Percentiles rank a stretch among this genome's conserved stretches.
Evolutionary conservation across 345 rosid species (phyloP).

Genomic region (Camelina laxa): DNA sequence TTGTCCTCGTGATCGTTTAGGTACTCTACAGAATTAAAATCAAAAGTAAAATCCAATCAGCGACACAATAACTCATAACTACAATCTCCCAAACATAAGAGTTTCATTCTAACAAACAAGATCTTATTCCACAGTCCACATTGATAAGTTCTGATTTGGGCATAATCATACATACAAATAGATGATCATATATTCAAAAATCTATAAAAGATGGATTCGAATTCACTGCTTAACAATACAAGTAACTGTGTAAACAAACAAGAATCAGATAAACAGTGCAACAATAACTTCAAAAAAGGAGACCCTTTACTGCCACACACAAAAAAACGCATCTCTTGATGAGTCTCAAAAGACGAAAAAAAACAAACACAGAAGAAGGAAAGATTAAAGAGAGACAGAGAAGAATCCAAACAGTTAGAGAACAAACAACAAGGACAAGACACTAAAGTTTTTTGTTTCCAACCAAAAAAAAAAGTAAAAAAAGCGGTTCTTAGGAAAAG

Average conservation of each 20-base stretch:
- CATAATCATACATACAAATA: background rate
- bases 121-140: background rate
- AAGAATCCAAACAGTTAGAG: conserved; percentile 35
- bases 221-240: conserved; percentile 6
- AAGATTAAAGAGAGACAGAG: conserved; percentile 13
- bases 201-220: background rate
- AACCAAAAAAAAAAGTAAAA: background rate
- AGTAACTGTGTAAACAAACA: conserved; percentile 18
- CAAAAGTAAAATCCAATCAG: conserved; percentile 9
- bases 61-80: background rate
- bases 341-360: conserved; percentile 35
- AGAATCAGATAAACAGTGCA: conserved; percentile 18
- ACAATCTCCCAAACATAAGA: background rate
- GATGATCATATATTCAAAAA: background rate
- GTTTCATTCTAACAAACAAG: conserved; percentile 8
- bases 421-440: conserved; percentile 44
- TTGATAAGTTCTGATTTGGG: background rate
- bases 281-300: conserved; percentile 22
- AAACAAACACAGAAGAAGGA: conserved; percentile 9
- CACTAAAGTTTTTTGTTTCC: conserved; percentile 10
- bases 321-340: conserved; percentile 26
- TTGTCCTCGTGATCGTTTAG: conserved; percentile 3
- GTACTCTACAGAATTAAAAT: background rate
- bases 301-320: conserved; percentile 12
- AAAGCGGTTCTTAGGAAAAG: conserved; percentile 3